phyloP scores from a whole-genome alignment of 2,329 filamentous ascomycete genomes.

The Ascocoryne sarcoides region DNA sequence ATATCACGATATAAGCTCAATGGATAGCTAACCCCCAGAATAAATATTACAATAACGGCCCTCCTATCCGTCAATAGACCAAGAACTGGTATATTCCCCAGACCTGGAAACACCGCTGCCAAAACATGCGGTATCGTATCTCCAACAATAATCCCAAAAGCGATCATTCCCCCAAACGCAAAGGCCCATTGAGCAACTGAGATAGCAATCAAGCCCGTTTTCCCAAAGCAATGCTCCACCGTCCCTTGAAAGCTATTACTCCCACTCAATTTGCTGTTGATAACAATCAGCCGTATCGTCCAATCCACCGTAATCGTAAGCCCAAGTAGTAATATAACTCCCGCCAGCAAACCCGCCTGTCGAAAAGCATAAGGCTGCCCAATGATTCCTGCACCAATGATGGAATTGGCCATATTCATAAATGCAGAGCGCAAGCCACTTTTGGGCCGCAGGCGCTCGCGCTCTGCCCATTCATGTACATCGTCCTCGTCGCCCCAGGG shows the following conservation, averaged over 20 bases:
- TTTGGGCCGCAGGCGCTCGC: conserved; percentile 60
- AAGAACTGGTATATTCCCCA: conserved; percentile 65
- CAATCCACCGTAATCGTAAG: conserved; percentile 87
- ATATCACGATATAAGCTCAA: conserved; percentile 93
- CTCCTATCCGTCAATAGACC: conserved; percentile 74
- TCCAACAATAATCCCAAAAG: conserved; percentile 94
- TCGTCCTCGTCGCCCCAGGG: conserved; percentile 33
- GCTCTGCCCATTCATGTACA: conserved; percentile 41
- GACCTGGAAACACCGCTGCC: conserved; percentile 67
- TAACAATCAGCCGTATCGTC: conserved; percentile 94
- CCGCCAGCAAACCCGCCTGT: conserved; percentile 79
- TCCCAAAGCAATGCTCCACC: conserved; percentile 91
- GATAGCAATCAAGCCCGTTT: conserved; percentile 80
- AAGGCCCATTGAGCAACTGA: conserved; percentile 91
- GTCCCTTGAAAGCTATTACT: conserved; percentile 92
- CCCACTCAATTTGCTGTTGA: conserved; percentile 94
- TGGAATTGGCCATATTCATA: conserved; percentile 99
- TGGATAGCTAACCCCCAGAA: conserved; percentile 79
- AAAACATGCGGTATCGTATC: conserved; percentile 93
- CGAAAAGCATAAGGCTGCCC: conserved; percentile 93
- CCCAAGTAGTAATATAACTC: conserved; percentile 65
- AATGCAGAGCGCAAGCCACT: conserved; percentile 82
- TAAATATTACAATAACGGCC: conserved; percentile 80
- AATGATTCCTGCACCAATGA: conserved; percentile 72
- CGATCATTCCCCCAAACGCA: conserved; percentile 97